A percentile compares a stretch with the other conserved stretches of the same genome.
phyloP scores from a whole-genome alignment of 129 eudicot genomes.

The Erigeron canadensis region DNA sequence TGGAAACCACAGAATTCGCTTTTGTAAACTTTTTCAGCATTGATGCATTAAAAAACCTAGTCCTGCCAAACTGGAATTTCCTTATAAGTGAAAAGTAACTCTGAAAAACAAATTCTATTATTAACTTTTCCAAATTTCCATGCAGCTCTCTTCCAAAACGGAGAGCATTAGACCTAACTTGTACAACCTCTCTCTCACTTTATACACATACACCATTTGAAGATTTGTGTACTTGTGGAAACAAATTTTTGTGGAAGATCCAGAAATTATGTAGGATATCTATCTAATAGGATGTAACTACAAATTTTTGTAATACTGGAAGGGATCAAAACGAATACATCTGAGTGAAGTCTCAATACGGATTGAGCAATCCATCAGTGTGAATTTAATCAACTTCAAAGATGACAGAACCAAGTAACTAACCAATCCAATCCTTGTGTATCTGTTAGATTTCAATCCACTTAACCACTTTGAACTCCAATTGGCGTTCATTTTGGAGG shows the following conservation, averaged over 20 bases:
- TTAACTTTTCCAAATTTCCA: neutral
- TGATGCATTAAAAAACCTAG: neutral
- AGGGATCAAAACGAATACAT: too few species aligned
- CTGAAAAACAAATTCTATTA: neutral
- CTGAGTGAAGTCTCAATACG: neutral
- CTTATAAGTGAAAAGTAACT: neutral
- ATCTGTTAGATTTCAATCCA: neutral
- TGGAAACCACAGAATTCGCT: neutral
- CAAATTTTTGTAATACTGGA: too few species aligned
- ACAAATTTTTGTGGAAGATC: too few species aligned
- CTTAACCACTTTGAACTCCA: neutral
- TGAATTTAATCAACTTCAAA: neutral
- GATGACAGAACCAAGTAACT: neutral
- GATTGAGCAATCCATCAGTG: neutral
- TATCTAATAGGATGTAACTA: too few species aligned
- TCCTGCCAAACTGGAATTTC: neutral
- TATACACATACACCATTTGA: neutral
- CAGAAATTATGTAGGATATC: too few species aligned
- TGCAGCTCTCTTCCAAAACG: neutral
- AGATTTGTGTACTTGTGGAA: too few species aligned
- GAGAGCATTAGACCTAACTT: neutral
- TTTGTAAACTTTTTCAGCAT: neutral
- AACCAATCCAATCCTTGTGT: neutral
- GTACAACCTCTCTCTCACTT: neutral
- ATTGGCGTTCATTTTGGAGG: neutral